Base-by-base conservation (phyloP, 169 alveolate species). In the Babesia gibsoni region DNA sequence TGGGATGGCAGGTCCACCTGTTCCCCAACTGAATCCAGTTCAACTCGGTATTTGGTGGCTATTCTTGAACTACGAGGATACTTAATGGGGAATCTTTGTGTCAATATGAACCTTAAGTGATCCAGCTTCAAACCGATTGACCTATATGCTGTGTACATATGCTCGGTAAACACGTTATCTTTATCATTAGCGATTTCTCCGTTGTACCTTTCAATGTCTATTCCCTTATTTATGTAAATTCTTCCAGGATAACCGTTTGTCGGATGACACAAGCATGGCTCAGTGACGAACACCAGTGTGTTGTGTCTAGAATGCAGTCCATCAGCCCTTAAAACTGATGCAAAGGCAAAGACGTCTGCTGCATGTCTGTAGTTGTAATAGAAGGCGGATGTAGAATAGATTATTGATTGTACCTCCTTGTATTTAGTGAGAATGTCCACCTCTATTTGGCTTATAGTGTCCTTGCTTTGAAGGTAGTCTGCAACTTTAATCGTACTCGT, bases 301-400 rank as follows among this genome's bases (percentile, higher is more conserved):
- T 79, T 32, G 12, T 43, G 39, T 18, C 67, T 43, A 7, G 88
- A 54, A 29, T 59, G 59, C 22, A 41, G 57, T 2, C 88, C 88
- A 14, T 27, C 53, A 27, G 67, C 37, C 10, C 46, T 35, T 39
- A 57, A 33, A 9, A 27, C 30, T 23, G 88, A 46, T 30, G 53
- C 37, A 1, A 79, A 22, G 1, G 79, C 82, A 37, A 64, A 68
- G 27, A 70, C 73, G 58, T 88, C 83, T 50, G 82, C 84, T 2
- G 89, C 73, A 45, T 88, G 93, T 22, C 93, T 63, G 37, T 88
- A 88, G 61, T 88, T 88, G 67, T 80, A 88, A 61, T 83, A 83
- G 59, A 74, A 83, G 29, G 91, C 57, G 29, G 93, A 88, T 14
- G 93, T 88, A 46, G 89, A 77, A 48, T 74, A 53, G 53, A 77